Percentiles rank a stretch among this genome's conserved stretches.
phyloP scores from a whole-genome alignment of 2,329 filamentous ascomycete genomes.

The Xylaria digitata region DNA sequence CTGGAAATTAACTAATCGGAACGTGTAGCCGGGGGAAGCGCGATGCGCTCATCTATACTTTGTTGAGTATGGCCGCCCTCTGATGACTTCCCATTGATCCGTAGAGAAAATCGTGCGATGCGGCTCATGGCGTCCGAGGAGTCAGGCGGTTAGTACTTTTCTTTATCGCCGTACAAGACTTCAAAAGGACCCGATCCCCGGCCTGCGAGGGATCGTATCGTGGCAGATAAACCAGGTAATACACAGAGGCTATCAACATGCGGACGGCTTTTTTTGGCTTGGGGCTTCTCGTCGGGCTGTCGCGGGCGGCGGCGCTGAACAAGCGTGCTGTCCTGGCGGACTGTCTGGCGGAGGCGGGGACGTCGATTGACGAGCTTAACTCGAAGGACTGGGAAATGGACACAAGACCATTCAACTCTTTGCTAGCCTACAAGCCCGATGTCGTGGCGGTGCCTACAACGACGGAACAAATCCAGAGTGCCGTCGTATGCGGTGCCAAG shows the following conservation, averaged over 20 bases:
- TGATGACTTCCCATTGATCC: constrained; percentile 37
- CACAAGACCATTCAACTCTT: constrained; percentile 47
- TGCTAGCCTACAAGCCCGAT: constrained; percentile 50
- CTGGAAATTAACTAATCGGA: constrained; percentile 47
- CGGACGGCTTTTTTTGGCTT: constrained; percentile 40
- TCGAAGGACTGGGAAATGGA: constrained; percentile 48
- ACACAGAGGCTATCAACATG: constrained; percentile 39
- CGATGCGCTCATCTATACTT: constrained; percentile 40
- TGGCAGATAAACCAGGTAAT: background rate
- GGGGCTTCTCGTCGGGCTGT: constrained; percentile 43
- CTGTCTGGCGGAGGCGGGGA: constrained; percentile 44
- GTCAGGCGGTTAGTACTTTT: constrained; percentile 31
- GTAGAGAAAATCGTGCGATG: constrained; percentile 44
- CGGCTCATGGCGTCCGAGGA: constrained; percentile 23
- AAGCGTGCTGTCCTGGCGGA: constrained; percentile 46
- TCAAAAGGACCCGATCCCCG: constrained; percentile 30
- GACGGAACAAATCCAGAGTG: constrained; percentile 56
- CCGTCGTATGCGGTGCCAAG: constrained; percentile 57
- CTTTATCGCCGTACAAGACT: constrained; percentile 29
- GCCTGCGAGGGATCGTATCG: background rate
- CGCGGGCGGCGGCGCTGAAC: constrained; percentile 42
- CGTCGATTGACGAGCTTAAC: constrained; percentile 43
- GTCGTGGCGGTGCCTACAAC: constrained; percentile 58
- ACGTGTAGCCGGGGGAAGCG: constrained; percentile 44
- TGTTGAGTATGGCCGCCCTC: constrained; percentile 39